Base-by-base conservation (phyloP, 2,329 filamentous ascomycete genomes). In the Dryadomyces quercus-mongolicae region DNA sequence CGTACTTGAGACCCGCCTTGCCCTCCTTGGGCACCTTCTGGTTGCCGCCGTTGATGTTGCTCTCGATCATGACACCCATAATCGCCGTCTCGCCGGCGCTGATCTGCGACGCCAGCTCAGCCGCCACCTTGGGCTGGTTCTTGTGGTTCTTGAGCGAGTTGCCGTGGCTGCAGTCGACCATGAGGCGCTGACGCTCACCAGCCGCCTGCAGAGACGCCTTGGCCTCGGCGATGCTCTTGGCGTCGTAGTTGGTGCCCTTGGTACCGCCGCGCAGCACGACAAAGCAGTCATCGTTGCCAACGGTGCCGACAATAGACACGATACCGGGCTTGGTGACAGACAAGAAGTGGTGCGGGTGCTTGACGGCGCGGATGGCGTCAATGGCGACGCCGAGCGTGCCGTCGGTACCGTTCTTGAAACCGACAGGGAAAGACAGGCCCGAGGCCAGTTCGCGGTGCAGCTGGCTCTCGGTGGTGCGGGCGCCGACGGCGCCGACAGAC, bases 351-450 rank as follows among this genome's bases (percentile, higher is more conserved):
- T 98, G 93, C 16, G 89, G 88, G 66, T 95, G 88, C 67, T 81
- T 84, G 51, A 94, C 92, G 16, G 93, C 88, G 58, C 91, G 90
- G 67, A 97, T 95, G 51, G 93, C 93, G 67, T 98, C 93, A 62
- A 97, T 88, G 13, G 93, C 91, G 4, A 97, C 91, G 55, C 84
- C 81, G 49, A 97, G 74, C 9, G 85, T 86, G 52, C 93, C 93
- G 67, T 98, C 93, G 36, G 93, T 98, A 60, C 93, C 93, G 71
- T 98, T 98, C 81, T 98, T 98, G 86, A 98, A 98, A 52, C 93
- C 93, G 12, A 98, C 90, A 2, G 93, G 93, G 85, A 96, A 97
- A 62, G 87, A 94, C 40, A 97, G 77, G 65, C 93, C 93, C 53
- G 87, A 93, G 21, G 93, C 92, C 59, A 98, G 75, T 72, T 98